phyloP scores from a whole-genome alignment of 495 filamentous ascomycete species.

The Talaromyces thailandensis region DNA sequence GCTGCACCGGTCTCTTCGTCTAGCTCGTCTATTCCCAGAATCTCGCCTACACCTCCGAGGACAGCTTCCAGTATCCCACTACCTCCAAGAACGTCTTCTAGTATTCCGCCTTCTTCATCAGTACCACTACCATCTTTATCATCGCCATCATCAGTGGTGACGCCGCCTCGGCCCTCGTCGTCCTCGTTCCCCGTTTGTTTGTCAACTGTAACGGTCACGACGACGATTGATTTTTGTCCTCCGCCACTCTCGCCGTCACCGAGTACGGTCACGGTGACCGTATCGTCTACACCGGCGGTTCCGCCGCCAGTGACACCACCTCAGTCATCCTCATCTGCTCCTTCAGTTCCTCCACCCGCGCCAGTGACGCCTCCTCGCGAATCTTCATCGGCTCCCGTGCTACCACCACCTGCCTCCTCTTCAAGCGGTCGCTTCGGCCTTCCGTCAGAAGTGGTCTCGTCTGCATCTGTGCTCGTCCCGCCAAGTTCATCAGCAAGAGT shows the following conservation, averaged over 20 bases:
- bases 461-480: neutral
- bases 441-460: neutral
- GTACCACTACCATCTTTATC: neutral
- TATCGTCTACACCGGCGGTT: neutral
- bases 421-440: neutral
- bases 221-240: neutral
- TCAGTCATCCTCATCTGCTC: neutral
- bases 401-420: slow-evolving; percentile 23
- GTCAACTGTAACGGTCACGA: neutral
- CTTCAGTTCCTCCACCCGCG: neutral
- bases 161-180: neutral
- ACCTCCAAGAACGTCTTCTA: neutral
- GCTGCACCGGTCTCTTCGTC: neutral
- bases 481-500: neutral
- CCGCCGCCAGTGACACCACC: neutral
- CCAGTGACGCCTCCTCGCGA: neutral
- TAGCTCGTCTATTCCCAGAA: neutral
- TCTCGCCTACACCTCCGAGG: neutral
- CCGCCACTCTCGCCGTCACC: neutral
- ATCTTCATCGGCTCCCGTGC: neutral
- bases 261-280: neutral
- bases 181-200: neutral
- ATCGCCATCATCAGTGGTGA: neutral
- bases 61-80: neutral
- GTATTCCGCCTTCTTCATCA: neutral